phyloP scores from a whole-genome alignment of 2,329 filamentous ascomycete species.

The Penicillium sp. region DNA sequence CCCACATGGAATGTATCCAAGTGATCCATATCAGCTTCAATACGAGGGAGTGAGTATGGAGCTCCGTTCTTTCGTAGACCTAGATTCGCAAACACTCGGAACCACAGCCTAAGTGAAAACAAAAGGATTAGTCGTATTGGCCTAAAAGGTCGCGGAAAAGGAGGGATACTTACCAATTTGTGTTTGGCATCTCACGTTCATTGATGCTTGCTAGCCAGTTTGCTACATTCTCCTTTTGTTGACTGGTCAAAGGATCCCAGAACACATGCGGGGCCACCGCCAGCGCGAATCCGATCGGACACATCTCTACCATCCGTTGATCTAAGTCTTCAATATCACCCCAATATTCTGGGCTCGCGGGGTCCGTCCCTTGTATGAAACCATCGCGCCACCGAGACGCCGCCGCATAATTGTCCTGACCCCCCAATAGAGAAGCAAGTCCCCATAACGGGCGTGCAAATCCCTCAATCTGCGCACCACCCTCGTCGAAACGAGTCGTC shows the following conservation, averaged over 20 bases:
- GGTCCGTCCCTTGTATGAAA: slow-evolving; percentile 72
- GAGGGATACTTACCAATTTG: slow-evolving; percentile 61
- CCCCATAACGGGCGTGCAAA: slow-evolving; percentile 78
- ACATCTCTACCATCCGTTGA: slow-evolving; percentile 86
- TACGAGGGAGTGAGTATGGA: slow-evolving; percentile 69
- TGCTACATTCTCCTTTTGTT: slow-evolving; percentile 69
- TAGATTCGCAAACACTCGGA: slow-evolving; percentile 81
- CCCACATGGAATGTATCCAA: slow-evolving; percentile 83
- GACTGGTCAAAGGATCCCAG: slow-evolving; percentile 68
- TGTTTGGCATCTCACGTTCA: slow-evolving; percentile 71
- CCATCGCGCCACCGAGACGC: slow-evolving; percentile 72
- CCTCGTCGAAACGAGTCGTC: slow-evolving; percentile 77
- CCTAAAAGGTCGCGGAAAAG: not conserved
- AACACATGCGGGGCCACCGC: slow-evolving; percentile 68
- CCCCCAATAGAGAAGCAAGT: slow-evolving; percentile 71
- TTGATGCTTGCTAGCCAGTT: slow-evolving; percentile 79
- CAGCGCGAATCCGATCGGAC: slow-evolving; percentile 75
- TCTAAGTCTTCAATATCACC: slow-evolving; percentile 76
- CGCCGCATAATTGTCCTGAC: slow-evolving; percentile 67
- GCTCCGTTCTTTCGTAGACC: slow-evolving; percentile 77
- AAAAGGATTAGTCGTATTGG: not conserved
- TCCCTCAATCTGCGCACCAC: slow-evolving; percentile 77
- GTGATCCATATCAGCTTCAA: slow-evolving; percentile 77
- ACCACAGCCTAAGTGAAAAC: slow-evolving; percentile 67
- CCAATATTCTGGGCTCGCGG: slow-evolving; percentile 74